Evolutionary conservation across 805 yeast species (phyloP), one percentile per base, ranked within the genome.

Genomic region (Wickerhamomyces bisporus): DNA sequence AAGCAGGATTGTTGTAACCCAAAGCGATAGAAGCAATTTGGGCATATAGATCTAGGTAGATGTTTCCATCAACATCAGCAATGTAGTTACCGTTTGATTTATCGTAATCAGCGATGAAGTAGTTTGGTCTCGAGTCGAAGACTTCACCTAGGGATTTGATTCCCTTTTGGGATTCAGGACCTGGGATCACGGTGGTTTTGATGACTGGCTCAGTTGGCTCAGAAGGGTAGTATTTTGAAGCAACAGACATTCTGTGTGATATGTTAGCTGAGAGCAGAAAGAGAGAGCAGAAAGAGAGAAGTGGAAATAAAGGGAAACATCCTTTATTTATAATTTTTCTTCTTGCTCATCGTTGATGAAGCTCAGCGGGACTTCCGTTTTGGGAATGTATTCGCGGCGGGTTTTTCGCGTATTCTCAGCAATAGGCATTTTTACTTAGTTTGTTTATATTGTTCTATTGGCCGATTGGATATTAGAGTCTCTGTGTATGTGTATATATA

Each of bases 11-110:
- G 70, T 86, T 85, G 75, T 85, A 85, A 34, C 95, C 95, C 43
- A 85, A 70, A 14, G 93, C 81, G 48, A 85, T 84, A 12, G 94
- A 85, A 11, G 95, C 86, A 51, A 85, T 83, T 66, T 85, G 95
- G 32, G 86, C 83, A 57, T 85, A 86, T 29, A 79, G 77, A 58
- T 86, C 95, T 52, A 86, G 73, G 55, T 71, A 67, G 26, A 65
- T 57, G 69, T 86, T 86, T 33, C 94, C 95, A 54, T 86, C 95
- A 24, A 71, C 83, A 54, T 86, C 95, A 36, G 71, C 81, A 34
- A 86, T 71, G 66, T 84, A 86, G 74, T 86, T 86, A 58, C 95
- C 95, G 26, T 54, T 39, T 3, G 93, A 83, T 59, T 81, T 81
- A 37, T 68, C 69, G 63, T 85, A 86, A 62, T 86, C 94, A 39